Base-by-base conservation (phyloP, 345 rosid species). In the Bretschneidera sinensis region DNA sequence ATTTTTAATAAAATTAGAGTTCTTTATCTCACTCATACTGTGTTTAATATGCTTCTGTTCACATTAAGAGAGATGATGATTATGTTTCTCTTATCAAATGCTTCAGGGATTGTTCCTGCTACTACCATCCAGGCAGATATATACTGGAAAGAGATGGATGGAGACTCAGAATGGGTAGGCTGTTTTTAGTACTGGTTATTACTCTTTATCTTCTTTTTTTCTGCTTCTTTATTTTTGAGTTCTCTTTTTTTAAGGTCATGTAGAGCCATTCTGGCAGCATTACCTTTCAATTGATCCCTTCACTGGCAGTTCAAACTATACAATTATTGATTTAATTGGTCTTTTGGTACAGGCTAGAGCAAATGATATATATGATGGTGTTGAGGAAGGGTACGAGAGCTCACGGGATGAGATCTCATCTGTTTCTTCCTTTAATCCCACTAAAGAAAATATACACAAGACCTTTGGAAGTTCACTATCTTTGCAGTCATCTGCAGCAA, bases 131-230 rank as follows among this genome's bases (percentile, higher is more conserved):
- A 81, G 63, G 63, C 82, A 69, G 95, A 90, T 74, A 55, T 88
- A 64, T 83, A 79, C 59, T 88, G 99, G 95, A 94, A 84, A 85
- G 95, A 77, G 79, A 80, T 79, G 85, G 96, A 85, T 81, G 97
- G 97, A 68, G 97, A 90, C 54, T 86, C 97, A 48, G 99, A 90
- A 76, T 94, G 97, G 99, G 97, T 94, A 81, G 65, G 79, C 17
- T 57, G 53, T 75, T 68, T 51, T 45, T 65, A 57, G 33, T 68
- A 25, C 22, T 74, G 60, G 15, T 39, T 39, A 39, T 39, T 61
- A 52, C 39, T 17, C 19, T 9, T 28, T 47, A 14, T 21, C 18
- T 8, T 62, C 0, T 43, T 13, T 54, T 55, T 21, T 25, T 35
- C 24, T 60, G 21, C 15, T 4, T 5, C 15, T 39, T 39, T 39